Evolutionary conservation across 495 filamentous ascomycete species (phyloP), one percentile per base, ranked within the genome.

Genomic region (Hypoxylon trugodes): DNA sequence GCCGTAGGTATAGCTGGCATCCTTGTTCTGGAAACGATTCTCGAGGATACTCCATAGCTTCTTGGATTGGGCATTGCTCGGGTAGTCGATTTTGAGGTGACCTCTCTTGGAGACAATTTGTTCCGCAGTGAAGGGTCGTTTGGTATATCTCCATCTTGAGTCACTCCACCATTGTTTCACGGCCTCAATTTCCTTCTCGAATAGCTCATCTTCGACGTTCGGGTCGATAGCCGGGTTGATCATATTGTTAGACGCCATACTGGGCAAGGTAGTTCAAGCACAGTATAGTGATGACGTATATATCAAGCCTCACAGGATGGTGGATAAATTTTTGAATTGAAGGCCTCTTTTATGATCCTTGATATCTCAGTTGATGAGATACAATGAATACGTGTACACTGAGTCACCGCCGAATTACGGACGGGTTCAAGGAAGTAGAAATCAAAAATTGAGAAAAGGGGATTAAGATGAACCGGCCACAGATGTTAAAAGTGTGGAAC

Each of bases 81-180:
- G 87, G 73, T 97, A 98, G 43, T 96, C 83, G 69, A 98, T 92
- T 78, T 88, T 93, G 67, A 98, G 77, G 70, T 89, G 92, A 21
- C 95, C 95, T 69, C 95, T 83, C 84, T 98, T 98, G 19, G 89
- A 86, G 56, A 96, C 95, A 72, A 98, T 98, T 80, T 96, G 90
- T 81, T 98, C 96, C 12, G 95, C 92, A 4, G 92, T 97, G 76
- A 92, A 98, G 3, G 95, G 90, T 30, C 95, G 85, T 77, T 89
- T 93, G 66, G 95, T 98, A 76, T 91, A 86, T 70, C 91, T 83
- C 95, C 95, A 98, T 81, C 95, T 82, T 33, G 90, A 84, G 62
- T 95, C 91, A 16, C 82, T 84, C 95, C 95, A 98, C 95, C 95
- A 98, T 74, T 89, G 77, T 82, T 97, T 89, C 53, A 98, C 89